Base-by-base conservation (phyloP, 116 monocot species). In the Trichopus zeylanicus region DNA sequence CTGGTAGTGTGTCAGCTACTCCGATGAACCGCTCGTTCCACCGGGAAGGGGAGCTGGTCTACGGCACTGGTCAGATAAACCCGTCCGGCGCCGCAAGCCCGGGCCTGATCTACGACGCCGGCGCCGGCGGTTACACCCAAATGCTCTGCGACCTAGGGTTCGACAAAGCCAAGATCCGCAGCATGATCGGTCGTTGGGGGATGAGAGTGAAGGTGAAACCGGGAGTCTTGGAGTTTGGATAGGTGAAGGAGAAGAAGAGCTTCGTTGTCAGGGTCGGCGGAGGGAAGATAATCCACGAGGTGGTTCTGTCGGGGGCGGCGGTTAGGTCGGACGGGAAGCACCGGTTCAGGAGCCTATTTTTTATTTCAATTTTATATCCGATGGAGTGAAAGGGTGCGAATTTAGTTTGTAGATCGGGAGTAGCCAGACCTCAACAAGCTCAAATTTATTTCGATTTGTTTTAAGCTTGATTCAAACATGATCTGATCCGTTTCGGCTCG, bases 141-240 rank as follows among this genome's bases (percentile, higher is more conserved):
- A 24, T 72, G 47, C 65, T 72, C n/a, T 72, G 72, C 21, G 39
- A 15, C 16, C 63, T 52, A 42, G 72, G 72, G 26, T 59, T 64
- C 28, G 65, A 20, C 51, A 28, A 49, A 0, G 52, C 32, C 20
- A 53, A 46, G 10, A 20, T 71, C 25, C 34, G 19, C 7, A 13
- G 34, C 13, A 12, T 71, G n/a, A 71, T 63, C 29, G 71, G 71
- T 20, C 13, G 3, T 13, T 42, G 18, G 0, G 4, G n/a, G 0
- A 3, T 42, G 7, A 13, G 3, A 42, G 12, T 42, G 3, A 42
- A 0, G 13, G 42, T 42, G 13, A 42, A 42, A 1, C 42, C 42
- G 13, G n/a, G 18, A 16, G 42, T 15, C n/a, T 42, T 42, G 42
- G 3, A 9, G 18, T 42, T 42, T 42, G 12, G n/a, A 42, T 42